phyloP scores from a whole-genome alignment of 163 green algal genomes.

The Chloromonas sp. region DNA sequence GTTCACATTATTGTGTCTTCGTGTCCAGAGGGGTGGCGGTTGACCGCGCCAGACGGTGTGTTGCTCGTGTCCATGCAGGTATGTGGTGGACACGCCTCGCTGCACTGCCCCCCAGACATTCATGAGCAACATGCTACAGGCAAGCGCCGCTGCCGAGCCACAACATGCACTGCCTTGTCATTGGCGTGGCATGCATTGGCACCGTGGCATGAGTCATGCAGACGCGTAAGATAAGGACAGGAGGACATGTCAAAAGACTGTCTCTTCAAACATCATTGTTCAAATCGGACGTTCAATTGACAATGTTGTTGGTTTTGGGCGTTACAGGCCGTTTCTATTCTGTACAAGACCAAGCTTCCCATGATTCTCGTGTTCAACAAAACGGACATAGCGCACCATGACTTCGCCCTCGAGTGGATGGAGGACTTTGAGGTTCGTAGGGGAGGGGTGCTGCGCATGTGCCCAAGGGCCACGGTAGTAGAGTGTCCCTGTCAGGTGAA shows the following conservation, averaged over 20 bases:
- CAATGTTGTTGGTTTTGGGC: background rate
- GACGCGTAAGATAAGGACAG: too few species aligned
- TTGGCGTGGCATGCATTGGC: too few species aligned
- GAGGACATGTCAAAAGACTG: too few species aligned
- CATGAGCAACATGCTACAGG: conserved; percentile 98
- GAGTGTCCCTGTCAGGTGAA: too few species aligned
- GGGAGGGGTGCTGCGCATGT: conserved; percentile 19
- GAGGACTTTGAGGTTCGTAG: conserved; percentile 73
- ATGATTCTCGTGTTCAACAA: conserved; percentile 97
- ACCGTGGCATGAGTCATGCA: too few species aligned
- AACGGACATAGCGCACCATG: conserved; percentile 74
- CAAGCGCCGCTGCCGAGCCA: background rate
- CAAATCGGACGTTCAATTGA: too few species aligned
- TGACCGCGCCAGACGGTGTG: too few species aligned
- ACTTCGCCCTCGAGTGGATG: conserved; percentile 90
- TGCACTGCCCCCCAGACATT: conserved; percentile 73
- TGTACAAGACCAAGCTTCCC: conserved; percentile 95
- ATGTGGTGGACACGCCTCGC: conserved; percentile 89
- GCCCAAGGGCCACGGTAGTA: too few species aligned
- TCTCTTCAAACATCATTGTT: too few species aligned
- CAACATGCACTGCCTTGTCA: too few species aligned
- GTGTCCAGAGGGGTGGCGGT: too few species aligned
- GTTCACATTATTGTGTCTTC: too few species aligned
- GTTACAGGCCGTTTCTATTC: conserved; percentile 44
- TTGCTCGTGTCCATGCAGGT: conserved; percentile 28